Base-by-base conservation (phyloP, 176 grass and related monocot genomes). In the Ampelocalamus luodianensis region DNA sequence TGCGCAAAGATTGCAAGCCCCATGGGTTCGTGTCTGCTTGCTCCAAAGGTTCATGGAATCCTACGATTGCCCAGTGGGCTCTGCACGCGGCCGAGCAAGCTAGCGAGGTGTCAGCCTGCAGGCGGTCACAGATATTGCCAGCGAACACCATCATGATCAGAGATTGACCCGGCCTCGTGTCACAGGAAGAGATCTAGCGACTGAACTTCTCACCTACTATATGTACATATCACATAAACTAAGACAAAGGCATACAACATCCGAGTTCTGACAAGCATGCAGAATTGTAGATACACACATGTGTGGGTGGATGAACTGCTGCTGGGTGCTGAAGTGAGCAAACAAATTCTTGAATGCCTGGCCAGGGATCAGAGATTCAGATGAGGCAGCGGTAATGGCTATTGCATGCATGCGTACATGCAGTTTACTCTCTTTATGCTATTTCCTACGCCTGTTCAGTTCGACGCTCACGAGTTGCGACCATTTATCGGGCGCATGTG, bases 21-120 rank as follows among this genome's bases (percentile, higher is more conserved):
- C 82, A 62, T 71, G 82, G 64, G 54, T 18, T 49, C 40, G 5
- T 81, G 74, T 83, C 80, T 65, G 65, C 11, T 78, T 54, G 58
- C 10, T 79, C 72, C 72, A 83, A 51, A 78, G 56, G 45, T 48
- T 84, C 81, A 55, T 65, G 78, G 82, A 76, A 89, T 62, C 71
- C 77, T 50, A 50, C 67, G 48, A 12, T 74, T 59, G 76, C 26
- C 81, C 39, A 51, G 49, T 29, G 45, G 51, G 42, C 60, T 59
- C 74, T 10, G 74, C 36, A 65, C 17, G 5, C 8, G 40, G 5
- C 59, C 16, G 71, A 53, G 49, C 12, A 10, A 1, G 23, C 20
- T 18, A 40, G 45, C 39, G 32, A 40, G 71, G 10, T 64, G 71
- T 53, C 71, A 84, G 44, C 29, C 81, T 26, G 71, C 78, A 9